Base-by-base conservation (phyloP, 2,329 filamentous ascomycete genomes). In the Exophiala lecanii-corni region DNA sequence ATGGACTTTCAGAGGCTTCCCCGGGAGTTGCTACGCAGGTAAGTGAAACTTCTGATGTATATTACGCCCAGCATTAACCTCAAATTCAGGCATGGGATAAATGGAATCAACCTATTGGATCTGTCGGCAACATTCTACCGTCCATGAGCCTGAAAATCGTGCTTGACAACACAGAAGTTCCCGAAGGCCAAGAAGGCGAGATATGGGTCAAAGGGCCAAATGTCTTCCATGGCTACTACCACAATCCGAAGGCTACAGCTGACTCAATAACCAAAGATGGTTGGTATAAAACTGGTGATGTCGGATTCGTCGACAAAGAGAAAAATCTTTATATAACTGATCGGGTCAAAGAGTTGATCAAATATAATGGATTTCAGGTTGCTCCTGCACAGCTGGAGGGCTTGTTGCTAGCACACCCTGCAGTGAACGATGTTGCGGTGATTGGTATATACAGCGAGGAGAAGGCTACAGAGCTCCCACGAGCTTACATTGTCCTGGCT, bases 271-370 rank as follows among this genome's bases (percentile, higher is more conserved):
- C 74, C 1, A 49, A 56, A 1, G 86, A 92, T 51, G 87, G 87
- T 1, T 95, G 81, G 71, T 94, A 94, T 73, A 89, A 82, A 63
- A 94, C 89, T 0, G 89, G 89, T 2, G 89, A 95, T 57, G 79
- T 95, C 17, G 86, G 86, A 4, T 81, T 86, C 52, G 76, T 85
- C 55, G 86, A 94, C 58, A 69, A 75, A 34, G 73, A 84, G 36
- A 85, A 84, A 15, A 86, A 94, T 59, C 85, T 94, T 57, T 94
- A 81, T 69, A 89, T 94, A 60, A 94, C 89, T 1, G 89, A 95
- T 59, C 82, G 89, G 5, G 72, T 87, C 23, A 88, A 86, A 69
- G 72, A 68, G 49, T 61, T 70, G 26, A 73, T 72, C 59, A 79
- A 84, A 63, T 83, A 77, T 62, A 83, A 86, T 63, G 82, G 81